These are phyloP conservation scores for Lentithecium fluviatile DNA, from an alignment of 495 filamentous ascomycete genomes.

Conservation along the genomic window DNA sequence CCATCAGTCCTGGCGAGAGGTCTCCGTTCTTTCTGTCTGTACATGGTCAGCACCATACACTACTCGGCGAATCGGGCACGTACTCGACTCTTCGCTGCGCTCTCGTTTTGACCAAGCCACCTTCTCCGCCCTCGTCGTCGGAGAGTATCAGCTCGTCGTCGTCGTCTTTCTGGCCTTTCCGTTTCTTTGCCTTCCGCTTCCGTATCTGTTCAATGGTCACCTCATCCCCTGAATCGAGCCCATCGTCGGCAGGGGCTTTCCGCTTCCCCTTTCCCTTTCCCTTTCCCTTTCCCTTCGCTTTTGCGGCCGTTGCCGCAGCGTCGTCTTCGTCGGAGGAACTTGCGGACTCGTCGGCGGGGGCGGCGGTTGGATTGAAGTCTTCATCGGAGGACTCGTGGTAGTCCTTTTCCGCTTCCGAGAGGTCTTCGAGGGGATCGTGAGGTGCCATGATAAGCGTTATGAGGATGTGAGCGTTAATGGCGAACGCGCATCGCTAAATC, in stretches of 20 bases:
- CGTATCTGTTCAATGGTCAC: conserved; percentile 62
- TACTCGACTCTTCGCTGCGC: conserved; percentile 45
- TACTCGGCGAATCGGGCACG: not conserved
- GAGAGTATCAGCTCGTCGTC: conserved; percentile 40
- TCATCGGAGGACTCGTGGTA: conserved; percentile 37
- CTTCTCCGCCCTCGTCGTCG: conserved; percentile 61
- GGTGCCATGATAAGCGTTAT: conserved; percentile 5
- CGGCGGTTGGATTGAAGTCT: conserved; percentile 36
- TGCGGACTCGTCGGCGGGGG: conserved; percentile 38
- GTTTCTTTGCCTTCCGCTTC: conserved; percentile 46
- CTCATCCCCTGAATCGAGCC: conserved; percentile 72
- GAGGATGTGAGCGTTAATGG: not conserved
- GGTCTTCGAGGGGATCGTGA: conserved; percentile 13
- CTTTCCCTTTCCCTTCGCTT: conserved; percentile 23
- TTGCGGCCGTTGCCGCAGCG: conserved; percentile 40
- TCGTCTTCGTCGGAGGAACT: conserved; percentile 40
- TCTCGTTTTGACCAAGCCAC: conserved; percentile 81
- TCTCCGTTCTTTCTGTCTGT: conserved; percentile 65
- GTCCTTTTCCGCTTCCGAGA: conserved; percentile 22
- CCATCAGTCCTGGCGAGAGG: conserved; percentile 61
- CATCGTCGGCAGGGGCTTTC: conserved; percentile 6
- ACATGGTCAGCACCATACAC: not conserved
- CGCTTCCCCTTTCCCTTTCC: conserved; percentile 34
- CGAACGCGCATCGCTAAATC: not conserved
- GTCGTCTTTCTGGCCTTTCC: conserved; percentile 44